These are phyloP conservation scores for Breynia disticha DNA, from an alignment of 441 rosid genomes.

Conservation along the genomic window DNA sequence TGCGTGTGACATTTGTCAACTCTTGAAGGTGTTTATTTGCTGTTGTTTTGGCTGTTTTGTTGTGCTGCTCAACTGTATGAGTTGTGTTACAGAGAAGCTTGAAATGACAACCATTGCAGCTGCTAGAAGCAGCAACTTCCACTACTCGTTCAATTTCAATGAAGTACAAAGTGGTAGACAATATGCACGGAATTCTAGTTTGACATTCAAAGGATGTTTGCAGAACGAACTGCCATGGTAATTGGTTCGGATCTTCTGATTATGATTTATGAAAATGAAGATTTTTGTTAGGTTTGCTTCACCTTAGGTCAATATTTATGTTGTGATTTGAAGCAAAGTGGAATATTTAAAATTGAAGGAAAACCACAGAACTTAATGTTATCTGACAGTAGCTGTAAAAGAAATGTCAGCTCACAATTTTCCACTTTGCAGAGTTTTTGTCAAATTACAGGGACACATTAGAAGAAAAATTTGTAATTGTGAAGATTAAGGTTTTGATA, in stretches of 20 bases:
- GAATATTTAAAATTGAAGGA: no score
- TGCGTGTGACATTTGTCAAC: background rate
- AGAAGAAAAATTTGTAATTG: background rate
- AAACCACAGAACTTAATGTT: background rate
- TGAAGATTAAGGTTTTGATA: background rate
- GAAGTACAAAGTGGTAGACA: slow-evolving; percentile 29
- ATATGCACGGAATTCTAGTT: slow-evolving; percentile 30
- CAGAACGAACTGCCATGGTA: slow-evolving; percentile 60
- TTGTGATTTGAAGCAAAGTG: background rate
- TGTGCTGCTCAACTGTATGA: slow-evolving; percentile 1
- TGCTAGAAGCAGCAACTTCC: slow-evolving; percentile 35
- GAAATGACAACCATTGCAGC: slow-evolving; percentile 51
- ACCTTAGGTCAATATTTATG: background rate
- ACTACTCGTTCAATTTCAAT: slow-evolving; percentile 20
- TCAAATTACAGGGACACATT: background rate
- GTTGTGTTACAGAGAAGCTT: slow-evolving; percentile 1
- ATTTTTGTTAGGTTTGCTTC: background rate
- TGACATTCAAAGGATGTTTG: slow-evolving; percentile 33
- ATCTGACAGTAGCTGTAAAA: no score
- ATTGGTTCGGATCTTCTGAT: slow-evolving; percentile 5
- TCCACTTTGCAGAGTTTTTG: background rate
- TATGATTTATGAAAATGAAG: background rate
- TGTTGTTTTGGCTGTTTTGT: background rate
- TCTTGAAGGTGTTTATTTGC: background rate
- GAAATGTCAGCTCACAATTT: background rate